phyloP scores from a whole-genome alignment of 2,329 filamentous ascomycete species.

The Botrytis squamosa region DNA sequence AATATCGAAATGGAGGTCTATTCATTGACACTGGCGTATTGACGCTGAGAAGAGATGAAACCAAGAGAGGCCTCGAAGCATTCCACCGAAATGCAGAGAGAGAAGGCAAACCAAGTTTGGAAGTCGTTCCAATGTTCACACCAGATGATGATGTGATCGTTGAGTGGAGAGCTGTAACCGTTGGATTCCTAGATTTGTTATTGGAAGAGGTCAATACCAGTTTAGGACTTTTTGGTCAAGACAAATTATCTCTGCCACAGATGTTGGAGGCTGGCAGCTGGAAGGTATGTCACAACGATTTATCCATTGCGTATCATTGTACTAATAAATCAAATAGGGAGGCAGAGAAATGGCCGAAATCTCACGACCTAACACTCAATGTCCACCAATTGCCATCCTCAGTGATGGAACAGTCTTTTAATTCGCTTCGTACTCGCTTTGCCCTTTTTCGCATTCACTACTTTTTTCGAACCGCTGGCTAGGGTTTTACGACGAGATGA shows the following conservation, averaged over 20 bases:
- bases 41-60: conserved; percentile 68
- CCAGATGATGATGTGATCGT: conserved; percentile 76
- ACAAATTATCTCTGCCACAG: conserved; percentile 76
- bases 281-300: conserved; percentile 66
- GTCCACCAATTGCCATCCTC: conserved; percentile 92
- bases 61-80: conserved; percentile 66
- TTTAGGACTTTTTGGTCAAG: conserved; percentile 66
- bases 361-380: conserved; percentile 79
- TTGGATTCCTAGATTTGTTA: conserved; percentile 72
- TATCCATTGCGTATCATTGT: conserved; percentile 4
- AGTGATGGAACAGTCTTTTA: conserved; percentile 97
- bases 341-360: conserved; percentile 95
- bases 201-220: conserved; percentile 66
- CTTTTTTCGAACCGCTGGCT: conserved; percentile 9
- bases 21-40: conserved; percentile 82
- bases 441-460: conserved; percentile 10
- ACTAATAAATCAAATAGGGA: conserved; percentile 54
- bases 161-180: conserved; percentile 74
- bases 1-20: conserved; percentile 89
- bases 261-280: conserved; percentile 94
- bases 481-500: conserved; percentile 18
- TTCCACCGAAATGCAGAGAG: conserved; percentile 70
- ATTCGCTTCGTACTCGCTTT: conserved; percentile 18
- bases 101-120: conserved; percentile 68
- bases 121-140: conserved; percentile 71